phyloP scores from a whole-genome alignment of 805 yeast genomes.

The Sugiyamaella mastotermitis region DNA sequence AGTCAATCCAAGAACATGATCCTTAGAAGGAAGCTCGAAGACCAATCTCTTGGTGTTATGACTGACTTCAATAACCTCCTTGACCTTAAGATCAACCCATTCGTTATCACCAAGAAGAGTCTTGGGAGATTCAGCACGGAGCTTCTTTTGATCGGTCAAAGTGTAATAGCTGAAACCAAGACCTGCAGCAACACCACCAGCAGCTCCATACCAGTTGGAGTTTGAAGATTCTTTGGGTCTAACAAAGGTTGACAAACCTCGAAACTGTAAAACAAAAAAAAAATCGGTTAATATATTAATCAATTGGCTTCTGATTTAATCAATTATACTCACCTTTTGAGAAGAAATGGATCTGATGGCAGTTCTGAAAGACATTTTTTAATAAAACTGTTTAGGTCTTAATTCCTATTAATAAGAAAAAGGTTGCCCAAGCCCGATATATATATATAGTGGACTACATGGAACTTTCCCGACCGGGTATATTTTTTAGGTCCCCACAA shows the following conservation, averaged over 20 bases:
- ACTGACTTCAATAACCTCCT: slow-evolving; percentile 20
- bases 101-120: slow-evolving; percentile 23
- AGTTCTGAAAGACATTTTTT: too few relatives aligned
- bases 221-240: slow-evolving; percentile 7
- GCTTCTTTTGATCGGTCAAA: slow-evolving; percentile 22
- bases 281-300: too few relatives aligned
- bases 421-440: too few relatives aligned
- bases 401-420: too few relatives aligned
- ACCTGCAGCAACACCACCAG: slow-evolving; percentile 45
- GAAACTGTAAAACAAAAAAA: slow-evolving; percentile 3
- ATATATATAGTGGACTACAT: too few relatives aligned
- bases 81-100: slow-evolving; percentile 27
- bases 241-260: slow-evolving; percentile 10
- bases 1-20: slow-evolving; percentile 66
- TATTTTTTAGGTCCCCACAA: too few relatives aligned
- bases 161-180: slow-evolving; percentile 30
- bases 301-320: too few relatives aligned
- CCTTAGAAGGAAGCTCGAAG: slow-evolving; percentile 62
- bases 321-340: too few relatives aligned
- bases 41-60: slow-evolving; percentile 53
- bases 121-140: slow-evolving; percentile 24
- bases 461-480: too few relatives aligned
- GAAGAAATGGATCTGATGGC: too few relatives aligned
- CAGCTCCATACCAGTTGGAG: slow-evolving; percentile 29
- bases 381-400: too few relatives aligned